Evolutionary conservation across 2,329 filamentous ascomycete genomes (phyloP), one percentile per base, ranked within the genome.

Genomic region (Coniella lustricola): DNA sequence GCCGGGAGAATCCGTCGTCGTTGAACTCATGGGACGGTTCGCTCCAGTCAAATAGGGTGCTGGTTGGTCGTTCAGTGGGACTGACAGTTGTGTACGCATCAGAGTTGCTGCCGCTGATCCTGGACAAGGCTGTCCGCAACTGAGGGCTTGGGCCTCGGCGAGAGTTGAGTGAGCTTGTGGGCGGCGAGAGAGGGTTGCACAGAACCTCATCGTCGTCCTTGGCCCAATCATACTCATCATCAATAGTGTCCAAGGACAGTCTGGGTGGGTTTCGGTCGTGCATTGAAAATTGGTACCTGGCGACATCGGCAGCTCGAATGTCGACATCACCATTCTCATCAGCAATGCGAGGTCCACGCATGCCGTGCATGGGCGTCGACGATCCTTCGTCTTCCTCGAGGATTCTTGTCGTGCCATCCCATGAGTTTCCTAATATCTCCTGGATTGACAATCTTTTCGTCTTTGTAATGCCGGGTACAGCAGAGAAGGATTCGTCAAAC

Each of bases 11-110:
- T 22, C 76, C 76, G 51, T 75, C 76, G 40, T 84, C 78, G 45
- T 72, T 67, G 64, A 81, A 85, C 20, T 86, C 84, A 50, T 78
- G 71, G 21, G 77, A 67, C 13, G 83, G 75, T 62, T 90, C 87
- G 41, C 82, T 81, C 85, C 85, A 89, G 63, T 90, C 86, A 57
- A 90, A 90, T 3, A 90, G 70, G 56, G 77, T 90, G 63, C 84
- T 86, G 52, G 77, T 69, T 2, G 77, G 77, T 13, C 79, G 72
- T 46, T 82, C 77, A 37, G 57, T 62, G 34, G 54, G 50, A 33
- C 58, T 55, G 31, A 64, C 57, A 20, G 53, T 53, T 39, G 62
- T 61, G n/a, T 59, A 63, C 18, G 60, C 60, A 7, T 71, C 68
- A 10, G 61, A 59, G 36, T 62, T 63, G 14, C 64, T 64, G 37